Evolutionary conservation across 2,329 filamentous ascomycete genomes (phyloP).

Genomic region (Aspergillus brunneoviolaceus): DNA sequence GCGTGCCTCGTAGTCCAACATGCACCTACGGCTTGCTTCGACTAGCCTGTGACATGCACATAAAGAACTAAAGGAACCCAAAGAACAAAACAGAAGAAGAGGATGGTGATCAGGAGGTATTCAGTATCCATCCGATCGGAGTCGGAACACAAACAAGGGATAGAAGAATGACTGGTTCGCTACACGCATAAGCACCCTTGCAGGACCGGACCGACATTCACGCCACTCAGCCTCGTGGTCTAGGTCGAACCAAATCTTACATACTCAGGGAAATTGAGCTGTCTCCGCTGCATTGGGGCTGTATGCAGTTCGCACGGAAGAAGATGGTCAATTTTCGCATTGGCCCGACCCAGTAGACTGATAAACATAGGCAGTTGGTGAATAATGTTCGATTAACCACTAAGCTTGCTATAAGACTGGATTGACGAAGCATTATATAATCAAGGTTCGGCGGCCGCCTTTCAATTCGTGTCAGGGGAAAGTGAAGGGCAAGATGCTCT

Average conservation of each 20-base stretch:
- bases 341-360: too few relatives aligned
- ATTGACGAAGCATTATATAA: not conserved
- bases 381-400: not conserved
- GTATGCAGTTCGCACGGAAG: not conserved
- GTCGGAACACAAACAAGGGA: conserved; percentile 6
- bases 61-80: not conserved
- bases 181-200: conserved; percentile 6
- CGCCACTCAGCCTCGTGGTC: conserved; percentile 12
- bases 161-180: not conserved
- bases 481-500: conserved; percentile 2
- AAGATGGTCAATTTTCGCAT: too few relatives aligned
- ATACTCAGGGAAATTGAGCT: not conserved
- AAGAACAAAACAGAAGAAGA: not conserved
- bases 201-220: conserved; percentile 11
- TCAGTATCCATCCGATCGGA: not conserved
- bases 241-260: not conserved
- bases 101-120: not conserved
- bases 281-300: not conserved
- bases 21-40: not conserved
- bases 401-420: not conserved
- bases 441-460: not conserved
- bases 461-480: not conserved
- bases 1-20: not conserved
- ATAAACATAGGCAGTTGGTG: not conserved
- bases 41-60: not conserved